These are phyloP conservation scores for Rhizophagus clarus DNA, from an alignment of 192 early-diverging fungal species.

Conservation along the genomic window DNA sequence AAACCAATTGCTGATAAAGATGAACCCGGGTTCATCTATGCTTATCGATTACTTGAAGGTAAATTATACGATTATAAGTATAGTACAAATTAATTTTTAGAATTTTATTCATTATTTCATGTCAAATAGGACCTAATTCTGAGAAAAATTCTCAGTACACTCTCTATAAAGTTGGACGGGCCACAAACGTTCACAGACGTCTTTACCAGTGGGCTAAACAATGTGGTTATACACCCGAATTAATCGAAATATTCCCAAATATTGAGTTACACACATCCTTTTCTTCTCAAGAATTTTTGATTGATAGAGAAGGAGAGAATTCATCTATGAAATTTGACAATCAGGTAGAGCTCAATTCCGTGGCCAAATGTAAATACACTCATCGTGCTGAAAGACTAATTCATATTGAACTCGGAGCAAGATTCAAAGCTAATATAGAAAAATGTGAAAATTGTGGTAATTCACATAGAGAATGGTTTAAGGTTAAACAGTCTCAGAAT, in stretches of 20 bases:
- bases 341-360: too few relatives aligned
- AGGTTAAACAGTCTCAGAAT: constrained; percentile 26
- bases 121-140: neutral
- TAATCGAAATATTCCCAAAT: constrained; percentile 51
- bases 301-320: constrained; percentile 36
- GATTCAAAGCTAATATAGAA: constrained; percentile 38
- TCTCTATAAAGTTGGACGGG: constrained; percentile 51
- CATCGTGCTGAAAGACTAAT: constrained; percentile 49
- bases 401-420: constrained; percentile 47
- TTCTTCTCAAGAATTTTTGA: constrained; percentile 34
- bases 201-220: constrained; percentile 51
- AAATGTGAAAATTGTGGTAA: constrained; percentile 42
- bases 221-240: constrained; percentile 45
- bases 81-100: too few relatives aligned
- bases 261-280: neutral
- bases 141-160: constrained; percentile 27
- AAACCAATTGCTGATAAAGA: constrained; percentile 46
- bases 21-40: constrained; percentile 52
- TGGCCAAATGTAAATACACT: constrained; percentile 41
- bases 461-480: constrained; percentile 50
- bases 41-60: constrained; percentile 46
- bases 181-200: constrained; percentile 46
- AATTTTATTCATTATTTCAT: neutral
- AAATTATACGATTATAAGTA: neutral
- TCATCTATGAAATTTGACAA: constrained; percentile 17